A percentile compares a stretch with the other conserved stretches of the same genome.
Evolutionary conservation across 257 asterid genomes (phyloP).

Genomic region (Nicotiana tomentosiformis): DNA sequence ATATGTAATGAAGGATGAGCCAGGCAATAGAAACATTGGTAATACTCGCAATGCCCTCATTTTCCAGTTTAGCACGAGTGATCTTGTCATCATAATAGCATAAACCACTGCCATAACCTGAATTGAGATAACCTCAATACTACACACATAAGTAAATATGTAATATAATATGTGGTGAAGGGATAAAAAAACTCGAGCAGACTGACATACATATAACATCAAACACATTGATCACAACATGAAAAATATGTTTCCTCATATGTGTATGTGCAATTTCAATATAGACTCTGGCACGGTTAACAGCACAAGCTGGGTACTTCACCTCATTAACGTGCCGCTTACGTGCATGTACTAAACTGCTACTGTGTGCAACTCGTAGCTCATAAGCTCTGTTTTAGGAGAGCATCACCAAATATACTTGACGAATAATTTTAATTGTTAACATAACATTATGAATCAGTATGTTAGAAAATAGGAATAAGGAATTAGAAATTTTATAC

Average conservation of each 20-base stretch:
- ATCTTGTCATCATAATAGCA: slow-evolving; percentile 78
- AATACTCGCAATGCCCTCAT: slow-evolving; percentile 74
- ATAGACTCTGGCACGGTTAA: not conserved
- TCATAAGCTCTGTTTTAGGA: not conserved
- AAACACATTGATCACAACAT: not conserved
- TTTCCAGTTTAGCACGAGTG: slow-evolving; percentile 68
- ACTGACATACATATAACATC: not conserved
- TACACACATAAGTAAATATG: not conserved
- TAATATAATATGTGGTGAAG: not conserved
- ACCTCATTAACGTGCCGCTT: not conserved
- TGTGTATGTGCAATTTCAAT: not conserved
- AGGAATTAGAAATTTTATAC: not conserved
- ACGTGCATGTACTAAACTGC: not conserved
- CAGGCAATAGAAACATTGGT: slow-evolving; percentile 88
- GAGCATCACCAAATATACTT: not conserved
- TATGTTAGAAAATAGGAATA: not conserved
- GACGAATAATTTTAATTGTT: not conserved
- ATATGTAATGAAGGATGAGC: slow-evolving; percentile 41
- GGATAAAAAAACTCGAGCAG: not conserved
- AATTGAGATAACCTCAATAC: slow-evolving; percentile 8
- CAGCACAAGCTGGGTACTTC: not conserved
- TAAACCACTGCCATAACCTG: slow-evolving; percentile 83
- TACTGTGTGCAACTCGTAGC: not conserved
- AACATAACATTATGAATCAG: not conserved
- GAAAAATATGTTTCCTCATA: not conserved